Evolutionary conservation across 2,329 filamentous ascomycete genomes (phyloP).

Genomic region (Beauveria medogensis): DNA sequence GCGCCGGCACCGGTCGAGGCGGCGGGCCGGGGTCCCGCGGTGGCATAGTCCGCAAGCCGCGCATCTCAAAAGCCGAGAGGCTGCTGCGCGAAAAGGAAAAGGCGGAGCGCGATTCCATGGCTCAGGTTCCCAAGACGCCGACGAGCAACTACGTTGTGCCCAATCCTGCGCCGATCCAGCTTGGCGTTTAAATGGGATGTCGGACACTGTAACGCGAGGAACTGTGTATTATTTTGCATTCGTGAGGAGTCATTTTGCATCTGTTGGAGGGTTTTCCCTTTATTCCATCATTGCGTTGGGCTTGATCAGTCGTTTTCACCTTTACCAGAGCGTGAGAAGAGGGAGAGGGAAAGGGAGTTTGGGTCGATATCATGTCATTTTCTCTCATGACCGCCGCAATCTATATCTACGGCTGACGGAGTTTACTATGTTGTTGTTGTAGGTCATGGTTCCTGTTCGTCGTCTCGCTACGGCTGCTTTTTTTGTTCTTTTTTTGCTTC

Average conservation of each 20-base stretch:
- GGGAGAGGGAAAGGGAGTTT: not conserved
- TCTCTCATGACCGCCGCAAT: not conserved
- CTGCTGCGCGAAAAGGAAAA: constrained; percentile 31
- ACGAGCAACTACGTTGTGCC: constrained; percentile 28
- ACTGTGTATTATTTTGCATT: constrained; percentile 9
- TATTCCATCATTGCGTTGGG: not conserved
- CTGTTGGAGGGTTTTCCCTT: not conserved
- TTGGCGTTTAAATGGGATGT: not conserved
- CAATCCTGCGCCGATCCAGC: constrained; percentile 1
- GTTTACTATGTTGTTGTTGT: not conserved
- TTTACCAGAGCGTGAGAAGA: not conserved
- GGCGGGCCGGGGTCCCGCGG: constrained; percentile 64
- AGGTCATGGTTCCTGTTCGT: not conserved
- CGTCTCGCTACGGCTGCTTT: not conserved
- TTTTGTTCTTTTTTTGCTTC: not conserved
- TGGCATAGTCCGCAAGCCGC: constrained; percentile 70
- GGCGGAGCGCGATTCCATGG: constrained; percentile 57
- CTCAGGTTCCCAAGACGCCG: constrained; percentile 31
- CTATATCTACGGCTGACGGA: not conserved
- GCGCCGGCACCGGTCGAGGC: constrained; percentile 34
- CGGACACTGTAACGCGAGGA: not conserved
- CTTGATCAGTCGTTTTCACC: not conserved
- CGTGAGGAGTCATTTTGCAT: constrained; percentile 5
- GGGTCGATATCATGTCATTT: not conserved
- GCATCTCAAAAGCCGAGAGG: constrained; percentile 71